phyloP scores from a whole-genome alignment of 148 eudicot genomes.

The Linanthus parryae region DNA sequence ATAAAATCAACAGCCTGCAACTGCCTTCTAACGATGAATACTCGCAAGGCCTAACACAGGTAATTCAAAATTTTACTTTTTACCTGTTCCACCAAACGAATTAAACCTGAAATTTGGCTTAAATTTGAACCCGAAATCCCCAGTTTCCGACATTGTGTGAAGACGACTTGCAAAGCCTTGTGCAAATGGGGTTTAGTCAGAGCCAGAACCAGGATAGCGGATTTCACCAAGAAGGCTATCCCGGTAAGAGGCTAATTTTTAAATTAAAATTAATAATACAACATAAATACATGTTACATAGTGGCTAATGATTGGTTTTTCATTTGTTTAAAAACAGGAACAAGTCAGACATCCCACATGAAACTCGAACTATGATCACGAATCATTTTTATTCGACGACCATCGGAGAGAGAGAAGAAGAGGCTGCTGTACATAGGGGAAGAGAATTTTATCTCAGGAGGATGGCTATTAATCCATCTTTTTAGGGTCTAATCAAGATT shows the following conservation, averaged over 20 bases:
- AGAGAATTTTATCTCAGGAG: conserved; percentile 8
- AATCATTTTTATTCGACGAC: conserved; percentile 24
- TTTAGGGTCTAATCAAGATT: conserved; percentile 17
- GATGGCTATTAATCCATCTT: conserved; percentile 7
- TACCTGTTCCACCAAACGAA: too few relatives aligned
- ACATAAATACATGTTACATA: too few relatives aligned
- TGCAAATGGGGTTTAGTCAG: conserved; percentile 62
- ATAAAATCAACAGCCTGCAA: too few relatives aligned
- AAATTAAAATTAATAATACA: too few relatives aligned
- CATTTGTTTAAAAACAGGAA: conserved; percentile 38
- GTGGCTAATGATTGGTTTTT: too few relatives aligned
- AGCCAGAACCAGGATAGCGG: conserved; percentile 17
- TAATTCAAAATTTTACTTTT: too few relatives aligned
- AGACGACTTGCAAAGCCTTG: conserved; percentile 77
- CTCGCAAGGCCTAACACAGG: too few relatives aligned
- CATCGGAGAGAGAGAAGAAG: conserved; percentile 13
- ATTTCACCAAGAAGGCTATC: conserved; percentile 28
- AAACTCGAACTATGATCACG: conserved; percentile 55
- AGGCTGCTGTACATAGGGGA: conserved; percentile 50
- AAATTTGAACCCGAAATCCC: too few relatives aligned
- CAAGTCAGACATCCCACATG: conserved; percentile 47
- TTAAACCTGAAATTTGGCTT: too few relatives aligned
- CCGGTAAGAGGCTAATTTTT: too few relatives aligned
- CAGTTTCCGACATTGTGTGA: conserved; percentile 60
- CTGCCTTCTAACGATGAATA: too few relatives aligned